Base-by-base conservation (phyloP, 257 asterid species). In the Nicotiana sylvestris region DNA sequence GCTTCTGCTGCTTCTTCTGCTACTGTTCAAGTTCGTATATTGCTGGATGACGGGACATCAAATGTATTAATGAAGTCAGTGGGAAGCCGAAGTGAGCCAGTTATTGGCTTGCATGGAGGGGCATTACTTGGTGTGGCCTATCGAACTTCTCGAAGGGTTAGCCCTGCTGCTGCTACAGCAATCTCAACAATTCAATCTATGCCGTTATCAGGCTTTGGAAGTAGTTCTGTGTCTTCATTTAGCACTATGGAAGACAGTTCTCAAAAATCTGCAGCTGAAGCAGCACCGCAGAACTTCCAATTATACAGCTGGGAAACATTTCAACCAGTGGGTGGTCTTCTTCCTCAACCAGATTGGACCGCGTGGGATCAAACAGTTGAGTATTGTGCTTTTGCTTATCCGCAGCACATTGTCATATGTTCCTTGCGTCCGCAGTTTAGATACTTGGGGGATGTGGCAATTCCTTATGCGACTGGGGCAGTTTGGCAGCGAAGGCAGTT, bases 341-440 rank as follows among this genome's bases (percentile, higher is more conserved):
- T 96, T 83, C 98, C 98, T 80, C 99, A 96, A 86, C 99, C 99
- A 37, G 99, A 94, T 81, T 96, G 98, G 98, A 93, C 98, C 8
- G 98, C 98, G 58, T 96, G 99, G 99, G 99, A 96, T 85, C 98
- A 94, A 83, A 94, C 99, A 62, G 98, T 96, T 86, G 99, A 96
- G 83, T 96, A 96, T 85, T 94, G 99, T 88, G 99, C 98, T 83
- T 96, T 93, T 80, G 98, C 93, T 58, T 96, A 96, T 85, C 99
- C 88, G 82, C 93, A 91, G 35, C 86, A 96, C 87, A 92, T 96
- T 81, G 98, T 92, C 84, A 91, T 96, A 89, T 96, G 98, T 82
- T 90, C 99, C 74, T 86, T 96, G 90, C 99, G 98, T 21, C 99
- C 99, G 66, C 99, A 96, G 92, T 96, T 93, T 83, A 89, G 98